phyloP scores from a whole-genome alignment of 192 early-diverging fungal genomes.

The Funneliformis mosseae region DNA sequence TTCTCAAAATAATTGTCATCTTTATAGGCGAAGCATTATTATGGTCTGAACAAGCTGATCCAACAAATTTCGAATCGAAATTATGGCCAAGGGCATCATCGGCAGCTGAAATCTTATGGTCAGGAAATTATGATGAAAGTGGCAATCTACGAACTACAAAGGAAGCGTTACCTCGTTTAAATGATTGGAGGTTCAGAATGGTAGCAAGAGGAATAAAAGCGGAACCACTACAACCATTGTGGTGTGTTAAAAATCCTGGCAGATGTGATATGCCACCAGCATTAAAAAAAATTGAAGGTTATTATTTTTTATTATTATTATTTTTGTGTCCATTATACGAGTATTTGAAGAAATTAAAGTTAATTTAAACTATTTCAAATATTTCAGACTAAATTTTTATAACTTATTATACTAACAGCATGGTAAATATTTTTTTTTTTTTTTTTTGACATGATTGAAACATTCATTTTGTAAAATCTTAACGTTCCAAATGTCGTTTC shows the following conservation, averaged over 20 bases:
- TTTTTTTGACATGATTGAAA: no score
- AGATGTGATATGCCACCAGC: constrained; percentile 5
- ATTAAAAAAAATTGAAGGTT: neutral
- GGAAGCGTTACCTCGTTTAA: constrained; percentile 66
- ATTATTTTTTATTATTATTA: no score
- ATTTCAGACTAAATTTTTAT: no score
- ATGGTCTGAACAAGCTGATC: constrained; percentile 75
- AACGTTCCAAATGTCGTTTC: no score
- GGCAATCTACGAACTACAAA: constrained; percentile 56
- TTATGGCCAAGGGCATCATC: constrained; percentile 77
- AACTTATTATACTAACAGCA: no score
- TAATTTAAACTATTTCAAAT: no score
- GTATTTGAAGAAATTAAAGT: no score
- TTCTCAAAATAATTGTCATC: neutral
- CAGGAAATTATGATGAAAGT: constrained; percentile 56
- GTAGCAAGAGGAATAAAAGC: constrained; percentile 65
- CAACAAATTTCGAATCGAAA: constrained; percentile 61
- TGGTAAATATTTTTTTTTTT: no score
- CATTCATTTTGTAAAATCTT: no score
- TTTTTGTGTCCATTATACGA: no score
- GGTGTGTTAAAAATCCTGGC: constrained; percentile 51
- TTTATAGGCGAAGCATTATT: constrained; percentile 61
- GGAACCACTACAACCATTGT: constrained; percentile 74
- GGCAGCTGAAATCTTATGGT: constrained; percentile 72
- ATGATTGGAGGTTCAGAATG: constrained; percentile 74